A percentile compares a stretch with the other conserved stretches of the same genome.
phyloP scores from a whole-genome alignment of 805 yeast genomes.

The Kazachstania viticola region DNA sequence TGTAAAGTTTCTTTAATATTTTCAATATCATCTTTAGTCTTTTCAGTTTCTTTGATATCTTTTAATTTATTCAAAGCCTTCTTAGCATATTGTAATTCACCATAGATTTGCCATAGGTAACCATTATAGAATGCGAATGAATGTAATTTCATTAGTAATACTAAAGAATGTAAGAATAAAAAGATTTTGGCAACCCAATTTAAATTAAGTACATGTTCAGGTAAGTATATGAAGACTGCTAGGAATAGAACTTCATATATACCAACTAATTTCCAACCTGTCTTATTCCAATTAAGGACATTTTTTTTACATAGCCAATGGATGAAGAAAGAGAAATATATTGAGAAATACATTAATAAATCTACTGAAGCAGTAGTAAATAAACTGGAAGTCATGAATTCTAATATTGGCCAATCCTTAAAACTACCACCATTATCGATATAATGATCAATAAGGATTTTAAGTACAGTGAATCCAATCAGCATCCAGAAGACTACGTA shows the following conservation, averaged over 20 bases:
- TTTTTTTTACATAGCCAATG: constrained; percentile 43
- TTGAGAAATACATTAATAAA: constrained; percentile 55
- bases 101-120: constrained; percentile 55
- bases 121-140: constrained; percentile 89
- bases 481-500: constrained; percentile 73
- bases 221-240: constrained; percentile 40
- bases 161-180: constrained; percentile 71
- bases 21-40: constrained; percentile 6
- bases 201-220: constrained; percentile 38
- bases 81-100: constrained; percentile 42
- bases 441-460: constrained; percentile 44
- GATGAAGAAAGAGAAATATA: constrained; percentile 47
- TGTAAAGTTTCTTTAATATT: constrained; percentile 20
- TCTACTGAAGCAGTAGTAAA: constrained; percentile 65
- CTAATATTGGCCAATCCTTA: constrained; percentile 40
- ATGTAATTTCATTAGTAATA: constrained; percentile 87
- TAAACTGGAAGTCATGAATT: constrained; percentile 49
- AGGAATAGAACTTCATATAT: constrained; percentile 45
- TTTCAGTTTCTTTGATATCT: constrained; percentile 10
- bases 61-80: constrained; percentile 31
- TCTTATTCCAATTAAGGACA: constrained; percentile 43
- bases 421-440: constrained; percentile 29
- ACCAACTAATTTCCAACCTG: constrained; percentile 56
- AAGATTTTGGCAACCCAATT: constrained; percentile 92
- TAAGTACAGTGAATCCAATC: constrained; percentile 42